These are phyloP conservation scores for Lentinus brumalis DNA, from an alignment of 768 basidiomycete species.

Conservation along the genomic window DNA sequence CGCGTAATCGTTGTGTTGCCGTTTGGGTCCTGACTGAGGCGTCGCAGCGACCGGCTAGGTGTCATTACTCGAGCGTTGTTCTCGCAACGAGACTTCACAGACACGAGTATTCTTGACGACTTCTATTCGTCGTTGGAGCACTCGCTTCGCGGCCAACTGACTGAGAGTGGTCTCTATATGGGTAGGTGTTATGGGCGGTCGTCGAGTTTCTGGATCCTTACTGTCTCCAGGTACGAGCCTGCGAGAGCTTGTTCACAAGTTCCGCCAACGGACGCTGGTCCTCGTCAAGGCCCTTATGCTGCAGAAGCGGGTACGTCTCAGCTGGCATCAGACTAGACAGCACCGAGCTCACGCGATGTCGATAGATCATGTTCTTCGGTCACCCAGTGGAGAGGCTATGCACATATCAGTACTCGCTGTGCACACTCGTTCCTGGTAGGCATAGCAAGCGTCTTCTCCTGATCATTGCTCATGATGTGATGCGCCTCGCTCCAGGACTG, in stretches of 20 bases:
- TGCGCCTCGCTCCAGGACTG: conserved; percentile 52
- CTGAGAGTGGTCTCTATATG: conserved; percentile 93
- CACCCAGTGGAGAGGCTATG: conserved; percentile 95
- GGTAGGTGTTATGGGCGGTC: conserved; percentile 50
- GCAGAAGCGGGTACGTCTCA: conserved; percentile 74
- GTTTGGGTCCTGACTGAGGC: background rate
- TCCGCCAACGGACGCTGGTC: conserved; percentile 89
- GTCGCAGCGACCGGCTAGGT: conserved; percentile 80
- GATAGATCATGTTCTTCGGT: conserved; percentile 94
- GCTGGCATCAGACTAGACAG: background rate
- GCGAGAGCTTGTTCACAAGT: conserved; percentile 91
- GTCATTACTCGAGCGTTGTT: conserved; percentile 90
- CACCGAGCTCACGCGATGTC: conserved; percentile 7
- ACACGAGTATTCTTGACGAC: conserved; percentile 86
- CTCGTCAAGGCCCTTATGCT: conserved; percentile 94
- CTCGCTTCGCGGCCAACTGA: conserved; percentile 78
- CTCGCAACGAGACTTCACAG: conserved; percentile 74
- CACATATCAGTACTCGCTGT: conserved; percentile 97
- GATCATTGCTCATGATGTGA: background rate
- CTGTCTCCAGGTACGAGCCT: conserved; percentile 62
- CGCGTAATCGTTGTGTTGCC: background rate
- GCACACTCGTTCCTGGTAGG: conserved; percentile 87
- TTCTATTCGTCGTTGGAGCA: conserved; percentile 78
- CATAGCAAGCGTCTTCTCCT: background rate
- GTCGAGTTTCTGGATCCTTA: background rate